These are phyloP conservation scores for Pugionium cornutum DNA, from an alignment of 345 rosid species.

Conservation along the genomic window DNA sequence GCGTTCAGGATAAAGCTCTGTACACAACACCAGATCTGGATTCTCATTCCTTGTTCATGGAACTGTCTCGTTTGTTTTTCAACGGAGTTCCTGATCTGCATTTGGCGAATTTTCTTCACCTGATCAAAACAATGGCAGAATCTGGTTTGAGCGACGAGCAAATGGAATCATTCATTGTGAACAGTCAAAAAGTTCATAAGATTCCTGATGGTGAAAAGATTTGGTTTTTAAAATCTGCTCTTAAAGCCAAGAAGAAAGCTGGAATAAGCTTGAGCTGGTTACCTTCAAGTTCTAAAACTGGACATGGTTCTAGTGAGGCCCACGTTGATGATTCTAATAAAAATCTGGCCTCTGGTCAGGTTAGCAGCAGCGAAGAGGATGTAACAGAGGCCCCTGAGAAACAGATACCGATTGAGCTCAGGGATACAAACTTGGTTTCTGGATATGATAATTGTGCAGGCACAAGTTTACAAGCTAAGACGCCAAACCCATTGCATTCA, in stretches of 20 bases:
- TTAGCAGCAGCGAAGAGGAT: constrained; percentile 37
- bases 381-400: constrained; percentile 22
- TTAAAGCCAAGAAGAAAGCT: constrained; percentile 46
- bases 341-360: constrained; percentile 34
- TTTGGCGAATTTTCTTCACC: constrained; percentile 85
- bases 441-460: constrained; percentile 36
- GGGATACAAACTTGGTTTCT: constrained; percentile 41
- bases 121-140: constrained; percentile 75
- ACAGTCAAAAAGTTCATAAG: constrained; percentile 69
- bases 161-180: constrained; percentile 64
- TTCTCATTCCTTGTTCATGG: constrained; percentile 72
- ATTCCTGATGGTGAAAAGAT: constrained; percentile 66
- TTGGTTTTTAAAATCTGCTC: constrained; percentile 60
- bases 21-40: constrained; percentile 59
- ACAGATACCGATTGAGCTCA: constrained; percentile 37
- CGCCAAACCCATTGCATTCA: constrained; percentile 22
- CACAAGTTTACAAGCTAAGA: constrained; percentile 23
- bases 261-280: constrained; percentile 64
- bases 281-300: constrained; percentile 69
- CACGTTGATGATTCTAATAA: constrained; percentile 44
- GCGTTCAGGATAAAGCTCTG: constrained; percentile 67
- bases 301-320: constrained; percentile 51
- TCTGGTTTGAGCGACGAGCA: constrained; percentile 72
- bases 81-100: constrained; percentile 67
- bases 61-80: constrained; percentile 71